These are phyloP conservation scores for Phytophthora agathidicida DNA, from an alignment of 352 stramenopile genomes.

Conservation along the genomic window DNA sequence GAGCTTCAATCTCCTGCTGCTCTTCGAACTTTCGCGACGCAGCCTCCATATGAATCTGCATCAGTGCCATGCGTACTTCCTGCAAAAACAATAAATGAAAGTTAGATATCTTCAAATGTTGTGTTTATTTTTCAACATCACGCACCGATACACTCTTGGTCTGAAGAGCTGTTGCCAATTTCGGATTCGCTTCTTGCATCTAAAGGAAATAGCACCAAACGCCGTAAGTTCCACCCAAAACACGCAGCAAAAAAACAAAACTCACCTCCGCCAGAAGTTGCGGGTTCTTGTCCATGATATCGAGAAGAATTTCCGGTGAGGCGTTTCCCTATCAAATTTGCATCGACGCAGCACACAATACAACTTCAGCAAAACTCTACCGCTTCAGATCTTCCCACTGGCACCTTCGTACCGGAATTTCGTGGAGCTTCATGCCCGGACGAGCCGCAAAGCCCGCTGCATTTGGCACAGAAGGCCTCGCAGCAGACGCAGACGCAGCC, in stretches of 20 bases:
- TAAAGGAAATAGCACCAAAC: constrained; percentile 21
- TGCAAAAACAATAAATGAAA: constrained; percentile 22
- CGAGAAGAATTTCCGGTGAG: constrained; percentile 75
- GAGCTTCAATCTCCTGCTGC: constrained; percentile 67
- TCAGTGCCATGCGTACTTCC: constrained; percentile 82
- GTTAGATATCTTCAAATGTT: neutral
- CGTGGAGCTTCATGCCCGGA: constrained; percentile 73
- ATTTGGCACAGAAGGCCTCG: constrained; percentile 14
- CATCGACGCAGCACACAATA: too few species aligned
- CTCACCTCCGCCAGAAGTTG: constrained; percentile 67
- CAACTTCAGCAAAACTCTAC: neutral
- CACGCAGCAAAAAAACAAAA: neutral
- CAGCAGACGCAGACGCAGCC: constrained; percentile 15
- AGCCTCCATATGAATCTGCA: constrained; percentile 88
- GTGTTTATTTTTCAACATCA: neutral
- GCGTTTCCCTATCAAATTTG: constrained; percentile 52
- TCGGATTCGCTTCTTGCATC: constrained; percentile 67
- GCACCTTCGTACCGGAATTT: constrained; percentile 69
- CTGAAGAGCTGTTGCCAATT: constrained; percentile 66
- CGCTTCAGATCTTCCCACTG: neutral
- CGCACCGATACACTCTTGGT: constrained; percentile 73
- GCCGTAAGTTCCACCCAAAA: neutral
- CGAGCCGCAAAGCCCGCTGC: constrained; percentile 44
- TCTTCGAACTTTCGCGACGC: constrained; percentile 82
- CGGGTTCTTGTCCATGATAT: constrained; percentile 87